Conservation (phyloP, 257 asterid species). For the Fraxinus quadrangulata region DNA sequence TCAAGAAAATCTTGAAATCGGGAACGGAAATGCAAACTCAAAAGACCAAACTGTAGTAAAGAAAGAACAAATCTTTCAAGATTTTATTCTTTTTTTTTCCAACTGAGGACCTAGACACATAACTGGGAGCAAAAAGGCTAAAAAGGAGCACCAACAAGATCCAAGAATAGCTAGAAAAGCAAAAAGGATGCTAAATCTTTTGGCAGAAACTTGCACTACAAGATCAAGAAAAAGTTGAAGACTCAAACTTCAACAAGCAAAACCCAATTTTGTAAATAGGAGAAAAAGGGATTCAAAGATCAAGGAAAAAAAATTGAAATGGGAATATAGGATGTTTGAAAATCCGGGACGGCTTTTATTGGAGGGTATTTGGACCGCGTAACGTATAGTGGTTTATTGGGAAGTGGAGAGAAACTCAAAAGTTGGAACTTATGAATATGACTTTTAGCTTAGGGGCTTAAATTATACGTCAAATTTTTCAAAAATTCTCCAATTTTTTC, state of each 20-base stretch:
- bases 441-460: too few relatives aligned
- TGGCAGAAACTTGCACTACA: neutral
- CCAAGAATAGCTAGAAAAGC: conserved; percentile 13
- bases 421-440: too few relatives aligned
- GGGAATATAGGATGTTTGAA: conserved; percentile 31
- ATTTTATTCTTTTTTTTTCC: neutral
- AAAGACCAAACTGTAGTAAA: conserved; percentile 15
- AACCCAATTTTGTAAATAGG: neutral
- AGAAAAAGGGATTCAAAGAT: conserved; percentile 9
- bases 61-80: neutral
- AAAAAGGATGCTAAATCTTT: neutral
- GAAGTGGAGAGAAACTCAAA: conserved; percentile 18
- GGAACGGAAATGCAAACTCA: conserved; percentile 6
- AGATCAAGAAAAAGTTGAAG: conserved; percentile 4
- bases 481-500: too few relatives aligned
- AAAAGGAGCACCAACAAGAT: conserved; percentile 21
- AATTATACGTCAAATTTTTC: too few relatives aligned
- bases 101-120: neutral
- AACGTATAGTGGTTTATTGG: conserved; percentile 41
- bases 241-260: conserved; percentile 13
- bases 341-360: conserved; percentile 60
- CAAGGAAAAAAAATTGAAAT: neutral
- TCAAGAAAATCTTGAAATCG: neutral
- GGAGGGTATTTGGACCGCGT: conserved; percentile 76
- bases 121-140: neutral